A percentile compares a stretch with the other conserved stretches of the same genome.
Conservation (phyloP, 441 rosid genomes). For the Theobroma grandiflorum region DNA sequence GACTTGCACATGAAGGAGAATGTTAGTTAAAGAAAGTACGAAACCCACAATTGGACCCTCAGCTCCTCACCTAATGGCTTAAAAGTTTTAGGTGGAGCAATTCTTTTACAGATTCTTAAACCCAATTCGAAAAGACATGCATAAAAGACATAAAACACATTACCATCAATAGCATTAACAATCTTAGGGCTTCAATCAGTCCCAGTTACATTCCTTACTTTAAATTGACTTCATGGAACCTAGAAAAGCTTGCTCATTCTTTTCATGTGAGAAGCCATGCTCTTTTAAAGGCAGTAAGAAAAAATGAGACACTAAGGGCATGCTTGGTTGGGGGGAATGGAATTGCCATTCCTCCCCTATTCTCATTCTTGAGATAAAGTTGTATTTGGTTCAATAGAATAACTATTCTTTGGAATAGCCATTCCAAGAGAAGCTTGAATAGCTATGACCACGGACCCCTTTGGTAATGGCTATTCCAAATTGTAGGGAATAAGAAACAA, state of each 20-base stretch:
- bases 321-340: too few species aligned
- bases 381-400: too few species aligned
- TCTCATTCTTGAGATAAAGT: too few species aligned
- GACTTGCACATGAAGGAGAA: conserved; percentile 5
- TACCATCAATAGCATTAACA: background rate
- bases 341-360: too few species aligned
- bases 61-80: background rate
- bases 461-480: too few species aligned
- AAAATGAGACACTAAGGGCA: background rate
- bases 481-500: too few species aligned
- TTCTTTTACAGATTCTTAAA: background rate
- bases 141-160: background rate
- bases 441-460: too few species aligned
- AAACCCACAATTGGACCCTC: background rate
- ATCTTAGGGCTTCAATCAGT: conserved; percentile 13
- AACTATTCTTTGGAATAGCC: too few species aligned
- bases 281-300: background rate
- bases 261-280: background rate
- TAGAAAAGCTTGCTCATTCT: conserved; percentile 1
- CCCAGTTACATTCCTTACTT: background rate
- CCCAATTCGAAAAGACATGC: background rate
- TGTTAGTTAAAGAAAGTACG: background rate
- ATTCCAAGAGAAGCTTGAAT: too few species aligned
- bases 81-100: background rate
- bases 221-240: background rate